These are phyloP conservation scores for Dothistroma pini DNA, from an alignment of 2,329 filamentous ascomycete genomes.

Conservation along the genomic window DNA sequence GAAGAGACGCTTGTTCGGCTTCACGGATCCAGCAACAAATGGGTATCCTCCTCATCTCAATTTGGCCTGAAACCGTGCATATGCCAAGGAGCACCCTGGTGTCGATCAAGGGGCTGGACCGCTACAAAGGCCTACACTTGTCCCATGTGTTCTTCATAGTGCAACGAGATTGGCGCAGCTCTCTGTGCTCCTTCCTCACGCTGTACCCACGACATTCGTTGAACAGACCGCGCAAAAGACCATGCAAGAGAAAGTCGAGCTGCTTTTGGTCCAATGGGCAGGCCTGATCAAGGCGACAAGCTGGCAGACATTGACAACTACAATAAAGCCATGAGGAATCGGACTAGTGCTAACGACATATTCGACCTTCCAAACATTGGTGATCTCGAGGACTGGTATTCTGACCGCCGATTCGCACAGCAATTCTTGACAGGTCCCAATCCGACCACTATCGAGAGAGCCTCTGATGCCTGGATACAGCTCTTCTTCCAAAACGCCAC, in stretches of 20 bases:
- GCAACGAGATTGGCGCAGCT: conserved; percentile 27
- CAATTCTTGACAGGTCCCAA: conserved; percentile 46
- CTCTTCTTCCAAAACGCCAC: conserved; percentile 38
- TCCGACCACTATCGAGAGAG: conserved; percentile 41
- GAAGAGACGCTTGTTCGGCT: conserved; percentile 22
- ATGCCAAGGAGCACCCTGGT: conserved; percentile 19
- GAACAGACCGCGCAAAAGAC: conserved; percentile 4
- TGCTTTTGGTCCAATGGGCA: conserved; percentile 15
- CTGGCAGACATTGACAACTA: conserved; percentile 16
- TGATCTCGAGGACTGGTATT: conserved; percentile 41
- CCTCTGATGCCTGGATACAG: conserved; percentile 33
- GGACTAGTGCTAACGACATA: conserved; percentile 25
- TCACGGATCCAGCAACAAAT: conserved; percentile 20
- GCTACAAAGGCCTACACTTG: conserved; percentile 10
- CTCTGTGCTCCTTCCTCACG: conserved; percentile 23
- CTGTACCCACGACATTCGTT: conserved; percentile 24
- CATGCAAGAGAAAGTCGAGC: conserved; percentile 5
- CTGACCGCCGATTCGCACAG: conserved; percentile 45
- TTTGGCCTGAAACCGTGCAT: conserved; percentile 26
- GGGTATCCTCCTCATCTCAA: conserved; percentile 32
- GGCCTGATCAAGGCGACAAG: conserved; percentile 15
- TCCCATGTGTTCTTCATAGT: conserved; percentile 27
- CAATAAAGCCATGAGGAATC: conserved; percentile 13
- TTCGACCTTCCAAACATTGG: conserved; percentile 31
- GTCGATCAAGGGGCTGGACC: not conserved